Percentiles rank a stretch among this genome's conserved stretches.
phyloP scores from a whole-genome alignment of 768 basidiomycete species.

The Lentinula lateritia region DNA sequence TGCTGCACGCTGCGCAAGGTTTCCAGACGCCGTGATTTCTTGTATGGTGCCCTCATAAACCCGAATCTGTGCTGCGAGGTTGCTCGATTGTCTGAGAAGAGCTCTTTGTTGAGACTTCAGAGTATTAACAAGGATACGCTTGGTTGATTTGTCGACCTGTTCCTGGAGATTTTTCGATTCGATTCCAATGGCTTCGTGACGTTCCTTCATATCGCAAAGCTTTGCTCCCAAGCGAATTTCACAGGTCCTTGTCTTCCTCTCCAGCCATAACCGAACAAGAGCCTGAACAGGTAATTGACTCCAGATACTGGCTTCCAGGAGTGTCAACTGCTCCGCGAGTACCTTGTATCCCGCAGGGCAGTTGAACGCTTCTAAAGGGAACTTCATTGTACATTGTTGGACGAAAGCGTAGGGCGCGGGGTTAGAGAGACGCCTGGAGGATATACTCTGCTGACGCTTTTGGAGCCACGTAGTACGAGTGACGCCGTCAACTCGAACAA shows the following conservation, averaged over 20 bases:
- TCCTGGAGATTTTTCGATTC: not conserved
- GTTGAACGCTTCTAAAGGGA: constrained; percentile 29
- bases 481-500: constrained; percentile 20
- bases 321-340: constrained; percentile 41
- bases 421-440: not conserved
- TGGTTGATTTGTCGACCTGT: constrained; percentile 26
- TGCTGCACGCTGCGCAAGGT: not conserved
- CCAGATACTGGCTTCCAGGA: constrained; percentile 30
- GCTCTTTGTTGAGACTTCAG: constrained; percentile 21
- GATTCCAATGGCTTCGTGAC: not conserved
- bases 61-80: not conserved
- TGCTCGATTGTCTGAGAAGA: constrained; percentile 16
- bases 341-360: constrained; percentile 31
- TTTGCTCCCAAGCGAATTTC: constrained; percentile 17
- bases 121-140: constrained; percentile 35
- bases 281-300: constrained; percentile 36
- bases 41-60: not conserved
- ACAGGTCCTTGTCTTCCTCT: constrained; percentile 22
- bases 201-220: not conserved
- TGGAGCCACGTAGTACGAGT: not conserved
- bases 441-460: not conserved
- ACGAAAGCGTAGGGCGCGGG: constrained; percentile 21
- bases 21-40: not conserved
- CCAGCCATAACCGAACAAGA: constrained; percentile 33
- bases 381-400: constrained; percentile 17